phyloP scores from a whole-genome alignment of 1,139 yeast species.

The Pichia sp. region DNA sequence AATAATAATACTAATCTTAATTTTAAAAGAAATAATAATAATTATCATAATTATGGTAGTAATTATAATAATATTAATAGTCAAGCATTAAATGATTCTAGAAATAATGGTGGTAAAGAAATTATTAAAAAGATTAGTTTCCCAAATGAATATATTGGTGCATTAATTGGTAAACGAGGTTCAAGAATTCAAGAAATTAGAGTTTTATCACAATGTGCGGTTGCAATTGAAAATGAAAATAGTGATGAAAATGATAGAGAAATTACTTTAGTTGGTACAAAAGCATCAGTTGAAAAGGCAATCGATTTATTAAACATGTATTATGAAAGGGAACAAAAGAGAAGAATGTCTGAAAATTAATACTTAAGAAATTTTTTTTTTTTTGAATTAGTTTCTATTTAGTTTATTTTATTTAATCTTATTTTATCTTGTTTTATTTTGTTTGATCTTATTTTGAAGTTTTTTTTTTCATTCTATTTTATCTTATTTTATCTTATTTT shows the following conservation, averaged over 20 bases:
- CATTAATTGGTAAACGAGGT: conserved; percentile 84
- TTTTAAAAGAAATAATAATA: too few species aligned
- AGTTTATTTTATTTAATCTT: not conserved
- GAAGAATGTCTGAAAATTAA: conserved; percentile 36
- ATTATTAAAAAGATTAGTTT: conserved; percentile 45
- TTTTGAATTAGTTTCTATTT: not conserved
- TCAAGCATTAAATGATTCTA: conserved; percentile 1
- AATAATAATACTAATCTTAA: conserved; percentile 4
- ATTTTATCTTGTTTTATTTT: not conserved
- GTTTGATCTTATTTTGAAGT: not conserved
- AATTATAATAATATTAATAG: conserved; percentile 1
- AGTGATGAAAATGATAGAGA: conserved; percentile 64
- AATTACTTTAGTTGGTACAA: conserved; percentile 68
- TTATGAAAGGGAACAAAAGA: conserved; percentile 69
- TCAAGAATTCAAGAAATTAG: conserved; percentile 78
- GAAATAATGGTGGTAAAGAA: conserved; percentile 23
- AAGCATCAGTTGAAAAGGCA: conserved; percentile 63
- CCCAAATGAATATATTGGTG: conserved; percentile 85
- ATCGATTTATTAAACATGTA: conserved; percentile 63
- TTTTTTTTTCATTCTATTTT: not conserved
- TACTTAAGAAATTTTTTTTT: too few species aligned
- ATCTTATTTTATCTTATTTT: not conserved
- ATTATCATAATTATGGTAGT: not conserved
- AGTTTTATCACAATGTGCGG: conserved; percentile 72
- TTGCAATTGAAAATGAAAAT: conserved; percentile 50